Percentiles rank a stretch among this genome's conserved stretches.
Evolutionary conservation across 148 eudicot genomes (phyloP).

Genomic region (Silene uniflora): DNA sequence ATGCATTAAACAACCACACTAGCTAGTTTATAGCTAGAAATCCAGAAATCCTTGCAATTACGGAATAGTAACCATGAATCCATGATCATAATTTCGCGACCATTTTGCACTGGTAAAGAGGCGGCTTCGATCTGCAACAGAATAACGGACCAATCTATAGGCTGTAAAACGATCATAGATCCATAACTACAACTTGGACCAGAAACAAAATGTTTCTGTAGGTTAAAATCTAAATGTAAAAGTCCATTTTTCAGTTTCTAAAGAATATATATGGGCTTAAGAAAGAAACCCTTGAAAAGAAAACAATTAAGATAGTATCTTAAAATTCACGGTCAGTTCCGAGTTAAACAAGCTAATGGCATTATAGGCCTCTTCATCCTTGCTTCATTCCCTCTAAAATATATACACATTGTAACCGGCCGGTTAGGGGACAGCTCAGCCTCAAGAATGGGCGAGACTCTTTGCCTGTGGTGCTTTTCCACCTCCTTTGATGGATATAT

Average conservation of each 20-base stretch:
- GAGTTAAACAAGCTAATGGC: slow-evolving; percentile 9
- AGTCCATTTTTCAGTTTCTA: slow-evolving; percentile 6
- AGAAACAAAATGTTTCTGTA: neutral
- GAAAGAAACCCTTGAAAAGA: slow-evolving; percentile 14
- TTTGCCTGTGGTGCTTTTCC: slow-evolving; percentile 42
- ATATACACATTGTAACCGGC: slow-evolving; percentile 4
- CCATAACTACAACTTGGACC: slow-evolving; percentile 14
- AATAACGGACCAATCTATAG: neutral
- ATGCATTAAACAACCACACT: too few species aligned
- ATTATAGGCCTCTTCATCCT: slow-evolving; percentile 7
- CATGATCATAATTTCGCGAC: neutral
- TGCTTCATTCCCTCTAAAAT: slow-evolving; percentile 3
- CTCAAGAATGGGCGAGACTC: slow-evolving; percentile 30
- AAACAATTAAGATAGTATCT: slow-evolving; percentile 15
- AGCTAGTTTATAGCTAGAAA: neutral
- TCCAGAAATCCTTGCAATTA: too few species aligned
- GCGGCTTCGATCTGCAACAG: neutral
- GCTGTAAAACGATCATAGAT: neutral
- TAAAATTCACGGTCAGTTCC: slow-evolving; percentile 23
- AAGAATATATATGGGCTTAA: slow-evolving; percentile 4
- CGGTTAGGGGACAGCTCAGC: neutral
- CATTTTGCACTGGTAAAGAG: neutral
- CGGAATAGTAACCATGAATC: too few species aligned
- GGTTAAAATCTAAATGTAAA: slow-evolving; percentile 2
- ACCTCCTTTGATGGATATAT: slow-evolving; percentile 50